These are phyloP conservation scores for Fusarium equiseti DNA, from an alignment of 2,329 filamentous ascomycete species.

Conservation along the genomic window DNA sequence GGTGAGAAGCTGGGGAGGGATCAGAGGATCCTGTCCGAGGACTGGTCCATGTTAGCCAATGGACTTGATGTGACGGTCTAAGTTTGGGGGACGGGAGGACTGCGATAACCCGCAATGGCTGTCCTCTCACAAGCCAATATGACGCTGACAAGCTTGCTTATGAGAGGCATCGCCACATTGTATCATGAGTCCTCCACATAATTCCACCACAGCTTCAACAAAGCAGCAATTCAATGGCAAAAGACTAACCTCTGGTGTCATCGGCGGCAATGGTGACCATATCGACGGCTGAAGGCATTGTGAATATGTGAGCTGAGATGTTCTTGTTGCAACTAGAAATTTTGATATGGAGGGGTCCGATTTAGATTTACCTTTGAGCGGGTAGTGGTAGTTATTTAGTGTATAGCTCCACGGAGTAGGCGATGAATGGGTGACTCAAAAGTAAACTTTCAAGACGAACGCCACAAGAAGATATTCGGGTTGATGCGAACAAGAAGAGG, in stretches of 20 bases:
- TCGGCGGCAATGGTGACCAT: conserved; percentile 59
- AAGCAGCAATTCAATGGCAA: neutral
- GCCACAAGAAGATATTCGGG: conserved; percentile 25
- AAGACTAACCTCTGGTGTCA: conserved; percentile 58
- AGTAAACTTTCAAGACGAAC: conserved; percentile 30
- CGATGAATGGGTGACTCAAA: conserved; percentile 17
- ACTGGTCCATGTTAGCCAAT: conserved; percentile 66
- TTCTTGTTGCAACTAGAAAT: conserved; percentile 29
- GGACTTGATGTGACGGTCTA: neutral
- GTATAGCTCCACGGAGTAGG: conserved; percentile 29
- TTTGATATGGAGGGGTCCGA: conserved; percentile 33
- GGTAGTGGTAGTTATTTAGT: conserved; percentile 29
- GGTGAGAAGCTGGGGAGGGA: conserved; percentile 87
- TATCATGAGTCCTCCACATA: conserved; percentile 20
- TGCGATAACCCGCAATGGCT: neutral
- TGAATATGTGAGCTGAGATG: conserved; percentile 36
- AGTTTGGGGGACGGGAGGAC: no score
- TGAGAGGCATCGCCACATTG: neutral
- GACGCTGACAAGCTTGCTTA: neutral
- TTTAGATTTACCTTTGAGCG: conserved; percentile 28
- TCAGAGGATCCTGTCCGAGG: conserved; percentile 92
- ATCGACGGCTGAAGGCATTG: conserved; percentile 54
- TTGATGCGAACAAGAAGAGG: conserved; percentile 17
- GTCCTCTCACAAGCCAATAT: neutral
- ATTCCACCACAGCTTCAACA: neutral